Base-by-base conservation (phyloP, 768 basidiomycete species). In the Kwoniella sp. region DNA sequence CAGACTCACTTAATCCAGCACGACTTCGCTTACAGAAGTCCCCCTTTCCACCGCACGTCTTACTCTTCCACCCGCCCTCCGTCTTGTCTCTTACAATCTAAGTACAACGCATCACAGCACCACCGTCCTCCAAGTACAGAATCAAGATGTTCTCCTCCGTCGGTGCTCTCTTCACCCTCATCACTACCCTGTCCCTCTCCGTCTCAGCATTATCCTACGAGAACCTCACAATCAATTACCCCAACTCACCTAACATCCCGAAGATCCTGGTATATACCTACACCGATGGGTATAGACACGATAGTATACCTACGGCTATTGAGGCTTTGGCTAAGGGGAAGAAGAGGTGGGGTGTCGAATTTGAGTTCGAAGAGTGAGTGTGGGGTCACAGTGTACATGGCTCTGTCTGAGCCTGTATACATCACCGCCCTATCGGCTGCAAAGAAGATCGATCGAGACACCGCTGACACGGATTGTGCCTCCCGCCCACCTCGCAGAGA, bases 231-330 rank as follows among this genome's bases (percentile, higher is more conserved):
- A 22, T 34, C 9, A 2, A 52, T 25, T 28, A 30, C 11, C 41
- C 59, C 31, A 37, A 13, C 0, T 53, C 59, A 7, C 29, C 30
- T 7, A 60, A 60, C 20, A 52, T 34, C 28, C 59, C 59, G 20
- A 60, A 52, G 30, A 74, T 90, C 7, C 82, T 89, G 34, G 85
- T 87, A n/a, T 89, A 87, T 70, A 86, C 88, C 26, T 85, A 85
- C 1, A 90, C 88, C 0, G 74, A 78, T 11, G 85, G 83, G 2
- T 91, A 85, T 77, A 82, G 89, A 61, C 90, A 91, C 71, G 89
- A 89, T 63, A 88, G 87, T 1, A 91, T 91, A 57, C 89, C 89
- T 0, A 85, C 86, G 1, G 89, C 89, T 3, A 85, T 89, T 28
- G 79, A 84, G 47, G 85, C 84, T 0, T 78, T 91, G 47, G 83